Evolutionary conservation across 495 filamentous ascomycete species (phyloP).

Genomic region (Articulospora tetracladia): DNA sequence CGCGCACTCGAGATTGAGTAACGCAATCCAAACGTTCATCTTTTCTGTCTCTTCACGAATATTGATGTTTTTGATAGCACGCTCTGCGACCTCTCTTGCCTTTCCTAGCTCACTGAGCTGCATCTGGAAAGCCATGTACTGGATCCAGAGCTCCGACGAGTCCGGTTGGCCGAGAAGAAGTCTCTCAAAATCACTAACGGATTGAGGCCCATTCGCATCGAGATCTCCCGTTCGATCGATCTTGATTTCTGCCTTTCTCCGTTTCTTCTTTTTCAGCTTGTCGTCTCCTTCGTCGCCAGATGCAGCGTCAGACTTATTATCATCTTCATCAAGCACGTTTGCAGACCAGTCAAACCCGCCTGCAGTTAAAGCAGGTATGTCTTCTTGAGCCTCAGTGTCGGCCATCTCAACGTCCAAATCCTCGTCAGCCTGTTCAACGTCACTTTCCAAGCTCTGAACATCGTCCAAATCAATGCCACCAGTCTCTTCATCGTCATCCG

Average conservation of each 20-base stretch:
- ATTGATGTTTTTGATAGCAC: conserved; percentile 83
- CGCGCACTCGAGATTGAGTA: conserved; percentile 89
- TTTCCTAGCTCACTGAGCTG: conserved; percentile 82
- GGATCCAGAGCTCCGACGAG: conserved; percentile 83
- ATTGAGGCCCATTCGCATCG: conserved; percentile 85
- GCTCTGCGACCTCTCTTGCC: conserved; percentile 82
- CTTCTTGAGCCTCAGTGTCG: conserved; percentile 28
- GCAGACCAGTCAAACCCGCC: conserved; percentile 88
- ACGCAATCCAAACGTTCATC: conserved; percentile 89
- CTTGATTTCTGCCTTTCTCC: conserved; percentile 70
- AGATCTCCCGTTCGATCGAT: conserved; percentile 86
- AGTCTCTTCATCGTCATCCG: conserved; percentile 45
- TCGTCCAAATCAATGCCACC: conserved; percentile 50
- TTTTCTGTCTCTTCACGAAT: conserved; percentile 86
- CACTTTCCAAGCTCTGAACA: conserved; percentile 34
- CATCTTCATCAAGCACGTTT: conserved; percentile 44
- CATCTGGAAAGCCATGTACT: conserved; percentile 96
- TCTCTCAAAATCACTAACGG: conserved; percentile 86
- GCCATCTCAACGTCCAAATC: conserved; percentile 48
- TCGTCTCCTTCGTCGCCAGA: conserved; percentile 44
- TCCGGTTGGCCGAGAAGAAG: conserved; percentile 89
- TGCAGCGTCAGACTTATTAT: conserved; percentile 36
- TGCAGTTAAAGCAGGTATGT: conserved; percentile 61
- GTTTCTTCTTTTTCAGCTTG: conserved; percentile 71
- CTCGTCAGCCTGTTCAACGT: conserved; percentile 24